These are phyloP conservation scores for Hura crepitans DNA, from an alignment of 441 rosid genomes.

Conservation along the genomic window DNA sequence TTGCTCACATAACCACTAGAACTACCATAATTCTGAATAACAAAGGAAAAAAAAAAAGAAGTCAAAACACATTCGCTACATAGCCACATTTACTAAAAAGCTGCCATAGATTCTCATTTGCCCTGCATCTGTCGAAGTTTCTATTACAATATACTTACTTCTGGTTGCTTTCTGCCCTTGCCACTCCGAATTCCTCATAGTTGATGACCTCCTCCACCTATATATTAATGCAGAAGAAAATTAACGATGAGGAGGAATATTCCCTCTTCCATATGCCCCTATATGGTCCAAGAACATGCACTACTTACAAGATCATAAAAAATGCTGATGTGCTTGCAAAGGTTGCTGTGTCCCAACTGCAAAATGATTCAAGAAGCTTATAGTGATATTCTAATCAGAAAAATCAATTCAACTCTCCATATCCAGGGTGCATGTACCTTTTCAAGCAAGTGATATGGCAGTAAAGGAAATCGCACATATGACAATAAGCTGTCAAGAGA, in stretches of 20 bases:
- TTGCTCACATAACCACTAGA: constrained; percentile 4
- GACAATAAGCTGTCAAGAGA: constrained; percentile 54
- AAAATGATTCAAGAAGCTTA: constrained; percentile 27
- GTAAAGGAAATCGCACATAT: constrained; percentile 74
- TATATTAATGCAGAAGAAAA: constrained; percentile 18
- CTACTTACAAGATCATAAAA: constrained; percentile 64
- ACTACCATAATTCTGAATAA: neutral
- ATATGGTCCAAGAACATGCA: constrained; percentile 7
- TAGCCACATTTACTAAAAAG: neutral
- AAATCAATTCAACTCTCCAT: constrained; percentile 11
- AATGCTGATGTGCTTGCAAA: constrained; percentile 39
- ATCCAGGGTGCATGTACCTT: constrained; percentile 45
- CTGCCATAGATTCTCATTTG: neutral
- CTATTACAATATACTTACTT: constrained; percentile 39
- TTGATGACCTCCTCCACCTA: constrained; percentile 66
- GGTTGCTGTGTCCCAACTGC: constrained; percentile 76
- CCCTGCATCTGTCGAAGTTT: no score
- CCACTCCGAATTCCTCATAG: constrained; percentile 41
- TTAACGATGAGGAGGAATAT: neutral
- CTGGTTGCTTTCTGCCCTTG: constrained; percentile 41
- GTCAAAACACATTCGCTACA: neutral
- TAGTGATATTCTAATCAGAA: constrained; percentile 6
- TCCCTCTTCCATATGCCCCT: neutral
- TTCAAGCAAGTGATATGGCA: constrained; percentile 61
- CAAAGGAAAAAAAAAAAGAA: no score